Evolutionary conservation across 345 rosid genomes (phyloP).

Genomic region (Pugionium dolabratum): DNA sequence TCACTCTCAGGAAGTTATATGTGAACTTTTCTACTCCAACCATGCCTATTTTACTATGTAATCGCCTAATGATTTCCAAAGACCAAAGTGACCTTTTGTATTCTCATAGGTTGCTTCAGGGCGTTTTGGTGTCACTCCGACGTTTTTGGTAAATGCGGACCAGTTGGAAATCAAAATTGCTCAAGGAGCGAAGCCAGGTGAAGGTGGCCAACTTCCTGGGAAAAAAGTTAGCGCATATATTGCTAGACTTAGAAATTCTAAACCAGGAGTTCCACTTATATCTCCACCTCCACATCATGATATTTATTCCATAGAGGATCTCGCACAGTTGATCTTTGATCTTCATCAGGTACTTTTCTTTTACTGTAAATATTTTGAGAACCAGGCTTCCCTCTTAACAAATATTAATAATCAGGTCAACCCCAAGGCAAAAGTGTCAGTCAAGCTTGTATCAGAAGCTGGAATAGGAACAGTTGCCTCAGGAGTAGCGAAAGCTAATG

Average conservation of each 20-base stretch:
- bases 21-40: constrained; percentile 5
- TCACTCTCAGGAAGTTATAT: constrained; percentile 21
- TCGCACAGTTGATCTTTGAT: constrained; percentile 96
- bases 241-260: constrained; percentile 88
- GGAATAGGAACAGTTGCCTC: constrained; percentile 99
- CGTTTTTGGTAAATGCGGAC: constrained; percentile 89
- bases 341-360: constrained; percentile 80
- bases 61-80: constrained; percentile 10
- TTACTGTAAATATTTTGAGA: not conserved
- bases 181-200: constrained; percentile 99
- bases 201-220: constrained; percentile 97
- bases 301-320: constrained; percentile 96
- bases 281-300: constrained; percentile 99
- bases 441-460: constrained; percentile 97
- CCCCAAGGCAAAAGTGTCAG: constrained; percentile 95
- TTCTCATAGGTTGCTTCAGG: constrained; percentile 91
- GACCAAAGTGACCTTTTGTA: constrained; percentile 21
- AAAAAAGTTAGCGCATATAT: constrained; percentile 98
- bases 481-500: constrained; percentile 98
- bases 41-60: constrained; percentile 7
- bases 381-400: constrained; percentile 14
- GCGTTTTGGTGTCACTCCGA: constrained; percentile 97
- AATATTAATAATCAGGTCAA: constrained; percentile 60
- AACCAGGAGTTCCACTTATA: constrained; percentile 98
- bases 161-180: constrained; percentile 97